Conservation (phyloP, 768 basidiomycete species). For the Boletellus emodensis region DNA sequence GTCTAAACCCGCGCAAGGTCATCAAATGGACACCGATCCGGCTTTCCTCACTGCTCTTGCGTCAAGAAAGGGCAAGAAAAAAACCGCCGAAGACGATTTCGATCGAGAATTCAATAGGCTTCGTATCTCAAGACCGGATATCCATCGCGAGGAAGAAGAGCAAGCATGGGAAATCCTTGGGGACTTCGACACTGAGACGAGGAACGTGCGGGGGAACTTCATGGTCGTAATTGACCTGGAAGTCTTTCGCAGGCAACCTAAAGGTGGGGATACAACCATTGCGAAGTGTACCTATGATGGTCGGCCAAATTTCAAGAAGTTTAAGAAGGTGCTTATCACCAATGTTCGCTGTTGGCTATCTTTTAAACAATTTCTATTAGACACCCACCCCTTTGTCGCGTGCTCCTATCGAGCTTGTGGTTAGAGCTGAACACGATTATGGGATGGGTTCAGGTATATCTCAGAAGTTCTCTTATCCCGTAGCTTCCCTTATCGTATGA, state of each 20-base stretch:
- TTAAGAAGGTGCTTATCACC: slow-evolving; percentile 54
- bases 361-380: slow-evolving; percentile 14
- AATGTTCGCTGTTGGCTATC: slow-evolving; percentile 6
- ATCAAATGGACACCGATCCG: slow-evolving; percentile 51
- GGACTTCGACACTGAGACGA: slow-evolving; percentile 57
- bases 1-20: background rate
- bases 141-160: slow-evolving; percentile 44
- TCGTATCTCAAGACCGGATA: slow-evolving; percentile 62
- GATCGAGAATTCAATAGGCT: slow-evolving; percentile 80
- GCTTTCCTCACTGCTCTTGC: slow-evolving; percentile 72
- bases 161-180: slow-evolving; percentile 58
- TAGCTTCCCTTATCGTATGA: background rate
- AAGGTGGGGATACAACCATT: slow-evolving; percentile 17
- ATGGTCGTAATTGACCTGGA: slow-evolving; percentile 75
- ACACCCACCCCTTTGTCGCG: slow-evolving; percentile 24
- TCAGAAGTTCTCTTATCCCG: background rate
- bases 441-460: slow-evolving; percentile 48
- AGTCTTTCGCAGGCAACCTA: slow-evolving; percentile 36
- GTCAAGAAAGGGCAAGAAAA: slow-evolving; percentile 58
- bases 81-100: slow-evolving; percentile 56
- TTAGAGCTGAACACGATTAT: slow-evolving; percentile 49
- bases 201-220: slow-evolving; percentile 65
- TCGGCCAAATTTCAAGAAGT: slow-evolving; percentile 71
- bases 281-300: slow-evolving; percentile 40
- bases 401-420: slow-evolving; percentile 48